Evolutionary conservation across 768 basidiomycete genomes (phyloP), one percentile per base, ranked within the genome.

Genomic region (Amanita rubescens): DNA sequence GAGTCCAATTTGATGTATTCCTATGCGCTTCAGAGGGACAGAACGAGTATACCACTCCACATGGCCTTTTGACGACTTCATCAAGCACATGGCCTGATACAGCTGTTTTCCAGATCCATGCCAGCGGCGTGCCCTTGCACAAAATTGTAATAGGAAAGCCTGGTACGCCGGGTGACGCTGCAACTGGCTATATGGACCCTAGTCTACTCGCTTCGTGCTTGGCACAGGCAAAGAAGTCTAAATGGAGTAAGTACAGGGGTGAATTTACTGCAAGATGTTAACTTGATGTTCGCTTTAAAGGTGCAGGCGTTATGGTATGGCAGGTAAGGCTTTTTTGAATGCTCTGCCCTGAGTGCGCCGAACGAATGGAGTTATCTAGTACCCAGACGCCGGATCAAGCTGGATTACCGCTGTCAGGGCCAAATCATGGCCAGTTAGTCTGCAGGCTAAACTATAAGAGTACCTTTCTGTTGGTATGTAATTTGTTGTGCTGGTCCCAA

Each of bases 141-240:
- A 85, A 87, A 65, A 68, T 85, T 45, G 76, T 85, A 57, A 82
- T 87, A 58, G 83, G 82, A 8, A 85, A 85, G 65, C 83, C 82
- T 0, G 78, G 75, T 0, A 58, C 50, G 10, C 51, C 68, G 0
- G 54, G 59, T 2, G 74, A 75, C 37, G 79, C 80, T 1, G 68
- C 48, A 52, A 80, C 75, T 53, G 77, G 81, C 1, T 84, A 74
- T 66, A 78, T 86, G 55, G 62, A 58, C 37, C 67, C 80, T 0
- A 54, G 68, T 1, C 73, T 72, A n/a, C 69, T 87, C 12, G 72
- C 77, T 0, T 58, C 62, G 0, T 86, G 85, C 58, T 70, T 85
- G 24, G 55, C 67, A 7, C 65, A 79, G 61, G 84, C 81, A 0
- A 72, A 76, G 56, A 57, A 49, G 6, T 51, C 71, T 45, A 82